Percentiles rank a stretch among this genome's conserved stretches.
These are phyloP conservation scores for Pseudopyrenochaeta lycopersici DNA, from an alignment of 2,329 filamentous ascomycete genomes.

Conservation along the genomic window DNA sequence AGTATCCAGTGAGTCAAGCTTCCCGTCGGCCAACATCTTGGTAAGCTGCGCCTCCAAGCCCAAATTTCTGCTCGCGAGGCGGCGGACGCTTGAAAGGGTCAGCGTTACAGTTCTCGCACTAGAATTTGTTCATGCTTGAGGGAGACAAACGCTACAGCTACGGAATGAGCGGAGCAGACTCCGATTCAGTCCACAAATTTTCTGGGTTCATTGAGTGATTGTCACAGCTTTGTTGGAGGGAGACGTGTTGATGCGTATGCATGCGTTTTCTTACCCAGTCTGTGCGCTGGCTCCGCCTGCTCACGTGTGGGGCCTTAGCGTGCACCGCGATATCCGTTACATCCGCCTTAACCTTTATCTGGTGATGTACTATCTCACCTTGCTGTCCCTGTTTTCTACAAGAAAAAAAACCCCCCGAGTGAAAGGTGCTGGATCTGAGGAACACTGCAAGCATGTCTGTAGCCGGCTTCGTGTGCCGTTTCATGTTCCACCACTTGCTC, in stretches of 20 bases:
- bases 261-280: neutral
- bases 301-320: neutral
- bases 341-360: too few species aligned
- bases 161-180: neutral
- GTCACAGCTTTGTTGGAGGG: neutral
- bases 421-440: too few species aligned
- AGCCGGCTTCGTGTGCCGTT: too few species aligned
- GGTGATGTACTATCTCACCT: too few species aligned
- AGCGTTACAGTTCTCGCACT: neutral
- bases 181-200: neutral
- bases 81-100: neutral
- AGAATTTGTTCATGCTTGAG: neutral
- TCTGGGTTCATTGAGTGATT: neutral
- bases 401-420: too few species aligned
- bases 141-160: neutral
- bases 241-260: neutral
- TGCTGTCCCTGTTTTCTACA: too few species aligned
- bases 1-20: constrained; percentile 38
- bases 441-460: too few species aligned
- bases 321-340: neutral
- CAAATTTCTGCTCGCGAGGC: neutral
- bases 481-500: too few species aligned
- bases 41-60: constrained; percentile 1
- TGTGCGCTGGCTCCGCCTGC: neutral
- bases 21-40: constrained; percentile 34